Conservation (phyloP, 1,284 basidiomycete genomes). For the Vanrija sp. region DNA sequence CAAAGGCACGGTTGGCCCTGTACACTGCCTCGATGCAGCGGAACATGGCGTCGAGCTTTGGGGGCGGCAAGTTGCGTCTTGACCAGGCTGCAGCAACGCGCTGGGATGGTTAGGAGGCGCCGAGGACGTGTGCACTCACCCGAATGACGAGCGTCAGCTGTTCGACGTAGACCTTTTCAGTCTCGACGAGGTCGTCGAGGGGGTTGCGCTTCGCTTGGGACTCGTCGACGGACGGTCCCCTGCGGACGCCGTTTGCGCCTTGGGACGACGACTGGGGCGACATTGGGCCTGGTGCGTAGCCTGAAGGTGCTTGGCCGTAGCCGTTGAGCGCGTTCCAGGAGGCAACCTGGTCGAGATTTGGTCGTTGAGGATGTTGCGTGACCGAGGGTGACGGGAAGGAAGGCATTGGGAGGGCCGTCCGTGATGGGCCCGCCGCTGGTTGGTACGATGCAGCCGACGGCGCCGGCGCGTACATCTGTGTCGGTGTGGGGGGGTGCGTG, state of each 20-base stretch:
- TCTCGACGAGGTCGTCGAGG: constrained; percentile 86
- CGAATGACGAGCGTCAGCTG: constrained; percentile 84
- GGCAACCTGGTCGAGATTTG: neutral
- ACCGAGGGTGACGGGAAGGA: neutral
- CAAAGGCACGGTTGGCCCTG: constrained; percentile 79
- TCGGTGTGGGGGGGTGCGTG: neutral
- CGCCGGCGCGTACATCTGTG: neutral
- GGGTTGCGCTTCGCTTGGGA: constrained; percentile 59
- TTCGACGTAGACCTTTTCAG: constrained; percentile 89
- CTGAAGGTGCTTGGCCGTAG: constrained; percentile 20
- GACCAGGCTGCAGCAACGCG: constrained; percentile 98
- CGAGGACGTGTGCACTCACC: constrained; percentile 53
- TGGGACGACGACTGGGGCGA: neutral
- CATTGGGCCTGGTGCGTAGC: constrained; percentile 1
- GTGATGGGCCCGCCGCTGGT: constrained; percentile 4
- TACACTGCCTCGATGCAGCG: constrained; percentile 86
- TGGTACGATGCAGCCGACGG: constrained; percentile 1
- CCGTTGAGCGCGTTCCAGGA: neutral
- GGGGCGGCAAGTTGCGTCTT: constrained; percentile 84
- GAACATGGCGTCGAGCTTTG: constrained; percentile 89
- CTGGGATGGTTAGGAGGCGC: constrained; percentile 49
- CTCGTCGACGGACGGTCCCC: constrained; percentile 3
- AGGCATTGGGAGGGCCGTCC: neutral
- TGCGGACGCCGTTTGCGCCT: neutral
- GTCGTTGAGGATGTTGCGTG: too few species aligned